These are phyloP conservation scores for Kondoa subrosea DNA, from an alignment of 768 basidiomycete species.

Conservation along the genomic window DNA sequence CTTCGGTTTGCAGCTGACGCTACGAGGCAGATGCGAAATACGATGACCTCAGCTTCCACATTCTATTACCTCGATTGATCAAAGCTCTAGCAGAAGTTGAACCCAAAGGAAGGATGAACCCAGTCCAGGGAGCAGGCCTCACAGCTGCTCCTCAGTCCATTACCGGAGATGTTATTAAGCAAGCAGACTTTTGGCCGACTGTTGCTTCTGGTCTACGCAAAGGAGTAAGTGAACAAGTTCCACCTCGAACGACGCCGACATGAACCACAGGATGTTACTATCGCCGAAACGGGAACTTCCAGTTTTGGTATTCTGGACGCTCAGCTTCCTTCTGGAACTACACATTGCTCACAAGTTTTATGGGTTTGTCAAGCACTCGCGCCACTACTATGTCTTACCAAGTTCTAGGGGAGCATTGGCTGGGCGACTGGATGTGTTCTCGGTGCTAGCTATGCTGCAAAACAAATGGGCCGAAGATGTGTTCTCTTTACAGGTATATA, in stretches of 20 bases:
- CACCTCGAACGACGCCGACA: slow-evolving; percentile 34
- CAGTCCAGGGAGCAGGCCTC: slow-evolving; percentile 17
- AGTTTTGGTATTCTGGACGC: slow-evolving; percentile 72
- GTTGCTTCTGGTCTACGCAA: slow-evolving; percentile 31
- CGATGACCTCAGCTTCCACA: slow-evolving; percentile 28
- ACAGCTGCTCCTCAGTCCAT: slow-evolving; percentile 19
- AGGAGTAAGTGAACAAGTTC: slow-evolving; percentile 28
- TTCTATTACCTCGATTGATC: slow-evolving; percentile 28
- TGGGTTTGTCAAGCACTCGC: slow-evolving; percentile 6
- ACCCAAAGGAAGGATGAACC: slow-evolving; percentile 13
- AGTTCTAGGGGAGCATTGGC: slow-evolving; percentile 81
- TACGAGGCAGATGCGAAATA: slow-evolving; percentile 35
- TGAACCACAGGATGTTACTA: slow-evolving; percentile 41
- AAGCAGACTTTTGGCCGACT: slow-evolving; percentile 70
- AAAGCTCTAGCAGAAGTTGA: slow-evolving; percentile 8
- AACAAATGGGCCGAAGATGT: slow-evolving; percentile 47
- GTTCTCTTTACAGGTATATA: slow-evolving; percentile 37
- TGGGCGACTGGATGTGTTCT: slow-evolving; percentile 72
- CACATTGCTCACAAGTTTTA: slow-evolving; percentile 46
- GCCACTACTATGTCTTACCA: slow-evolving; percentile 23
- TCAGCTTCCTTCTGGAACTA: slow-evolving; percentile 51
- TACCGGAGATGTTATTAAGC: slow-evolving; percentile 40
- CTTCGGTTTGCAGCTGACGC: slow-evolving; percentile 29
- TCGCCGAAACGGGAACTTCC: slow-evolving; percentile 80
- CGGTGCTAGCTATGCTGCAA: slow-evolving; percentile 40